Percentiles rank a stretch among this genome's conserved stretches.
Conservation (phyloP, 306 rosid genomes). For the Hippophae gyantsensis region DNA sequence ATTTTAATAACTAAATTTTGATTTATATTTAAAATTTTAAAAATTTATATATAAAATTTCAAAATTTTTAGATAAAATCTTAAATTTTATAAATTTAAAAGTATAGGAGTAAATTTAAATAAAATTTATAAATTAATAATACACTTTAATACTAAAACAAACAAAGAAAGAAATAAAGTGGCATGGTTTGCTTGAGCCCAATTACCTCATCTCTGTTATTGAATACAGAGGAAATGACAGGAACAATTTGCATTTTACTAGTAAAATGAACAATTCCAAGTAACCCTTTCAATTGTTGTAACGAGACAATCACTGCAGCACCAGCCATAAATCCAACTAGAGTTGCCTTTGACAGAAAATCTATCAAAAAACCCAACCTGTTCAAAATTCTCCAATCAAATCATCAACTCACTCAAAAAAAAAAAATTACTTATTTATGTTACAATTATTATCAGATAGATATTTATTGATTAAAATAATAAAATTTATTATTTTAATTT, state of each 20-base stretch:
- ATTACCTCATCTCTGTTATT: slow-evolving; percentile 53
- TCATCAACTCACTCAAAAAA: too few relatives aligned
- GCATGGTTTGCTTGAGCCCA: neutral
- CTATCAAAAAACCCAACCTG: slow-evolving; percentile 90
- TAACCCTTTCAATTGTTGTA: slow-evolving; percentile 86
- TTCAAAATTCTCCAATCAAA: slow-evolving; percentile 4
- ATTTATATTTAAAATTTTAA: too few relatives aligned
- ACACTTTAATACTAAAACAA: neutral
- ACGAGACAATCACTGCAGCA: slow-evolving; percentile 88
- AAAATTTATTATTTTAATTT: too few relatives aligned
- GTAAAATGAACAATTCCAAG: slow-evolving; percentile 84
- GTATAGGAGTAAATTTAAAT: too few relatives aligned
- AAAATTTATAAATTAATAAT: too few relatives aligned
- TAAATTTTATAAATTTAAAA: too few relatives aligned
- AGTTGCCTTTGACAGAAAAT: slow-evolving; percentile 94
- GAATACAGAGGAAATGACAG: slow-evolving; percentile 67
- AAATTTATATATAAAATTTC: too few relatives aligned
- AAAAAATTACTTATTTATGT: too few relatives aligned
- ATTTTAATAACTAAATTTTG: too few relatives aligned
- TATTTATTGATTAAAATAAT: too few relatives aligned
- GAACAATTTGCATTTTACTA: slow-evolving; percentile 65
- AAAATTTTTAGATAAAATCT: too few relatives aligned
- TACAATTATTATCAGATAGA: too few relatives aligned
- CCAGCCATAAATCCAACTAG: slow-evolving; percentile 94
- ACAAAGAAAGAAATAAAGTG: neutral